Evolutionary conservation across 1,284 basidiomycete species (phyloP).

Genomic region (Retiboletus flavoniger): DNA sequence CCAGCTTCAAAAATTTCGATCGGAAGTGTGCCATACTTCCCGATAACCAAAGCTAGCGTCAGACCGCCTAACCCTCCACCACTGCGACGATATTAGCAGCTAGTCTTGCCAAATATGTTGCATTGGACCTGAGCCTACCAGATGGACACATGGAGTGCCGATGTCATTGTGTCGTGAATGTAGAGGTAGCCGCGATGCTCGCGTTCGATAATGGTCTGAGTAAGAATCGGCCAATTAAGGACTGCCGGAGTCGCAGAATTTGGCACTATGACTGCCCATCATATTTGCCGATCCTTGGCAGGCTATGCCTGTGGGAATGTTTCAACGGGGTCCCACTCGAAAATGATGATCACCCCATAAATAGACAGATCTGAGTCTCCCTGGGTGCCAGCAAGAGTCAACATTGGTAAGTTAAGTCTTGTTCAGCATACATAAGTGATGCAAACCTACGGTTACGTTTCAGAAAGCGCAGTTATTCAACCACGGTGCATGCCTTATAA

Average conservation of each 20-base stretch:
- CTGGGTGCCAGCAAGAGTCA: no score
- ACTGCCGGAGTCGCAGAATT: no score
- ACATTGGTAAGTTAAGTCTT: no score
- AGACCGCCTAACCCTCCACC: conserved; percentile 40
- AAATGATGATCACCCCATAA: no score
- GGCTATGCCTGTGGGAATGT: no score
- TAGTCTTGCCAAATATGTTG: background rate
- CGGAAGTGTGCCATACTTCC: conserved; percentile 18
- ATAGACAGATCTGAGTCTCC: no score
- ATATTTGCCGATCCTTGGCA: no score
- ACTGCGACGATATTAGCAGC: conserved; percentile 15
- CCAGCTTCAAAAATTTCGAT: conserved; percentile 37
- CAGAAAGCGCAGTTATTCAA: background rate
- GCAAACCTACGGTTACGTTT: no score
- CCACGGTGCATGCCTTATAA: background rate
- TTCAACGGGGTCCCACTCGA: no score
- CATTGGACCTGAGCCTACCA: background rate
- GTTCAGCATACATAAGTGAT: no score
- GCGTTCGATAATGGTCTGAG: background rate
- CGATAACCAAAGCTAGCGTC: conserved; percentile 34
- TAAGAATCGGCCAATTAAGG: background rate
- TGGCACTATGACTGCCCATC: no score
- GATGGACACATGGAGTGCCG: conserved; percentile 14
- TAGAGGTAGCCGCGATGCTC: background rate
- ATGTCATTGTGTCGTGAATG: conserved; percentile 3